Conservation (phyloP, 345 rosid genomes). For the Trapa incisa region DNA sequence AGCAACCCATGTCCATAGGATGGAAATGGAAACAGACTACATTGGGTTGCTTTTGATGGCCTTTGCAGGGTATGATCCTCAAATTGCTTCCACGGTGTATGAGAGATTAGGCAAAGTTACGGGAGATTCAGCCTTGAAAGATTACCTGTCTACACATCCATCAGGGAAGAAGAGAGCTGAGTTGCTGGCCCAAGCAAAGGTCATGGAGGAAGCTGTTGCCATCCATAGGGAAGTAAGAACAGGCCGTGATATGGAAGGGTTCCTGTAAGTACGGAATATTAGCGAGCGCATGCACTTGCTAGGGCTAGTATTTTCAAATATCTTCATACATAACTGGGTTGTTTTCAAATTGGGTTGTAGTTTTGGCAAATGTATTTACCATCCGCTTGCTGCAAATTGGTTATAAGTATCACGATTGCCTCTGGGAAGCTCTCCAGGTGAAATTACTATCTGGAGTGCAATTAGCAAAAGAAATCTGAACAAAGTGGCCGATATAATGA, state of each 20-base stretch:
- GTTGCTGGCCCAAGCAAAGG: slow-evolving; percentile 58
- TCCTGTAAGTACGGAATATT: slow-evolving; percentile 29
- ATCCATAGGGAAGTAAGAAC: slow-evolving; percentile 52
- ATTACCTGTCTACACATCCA: slow-evolving; percentile 91
- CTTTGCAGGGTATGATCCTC: slow-evolving; percentile 86
- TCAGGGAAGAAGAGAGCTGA: slow-evolving; percentile 78
- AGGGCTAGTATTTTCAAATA: background rate
- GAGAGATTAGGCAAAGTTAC: slow-evolving; percentile 64
- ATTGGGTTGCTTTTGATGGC: slow-evolving; percentile 72
- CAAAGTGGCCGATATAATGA: no score
- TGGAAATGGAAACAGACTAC: slow-evolving; percentile 95
- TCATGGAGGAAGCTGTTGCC: slow-evolving; percentile 82
- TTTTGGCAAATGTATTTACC: background rate
- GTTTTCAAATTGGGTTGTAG: background rate
- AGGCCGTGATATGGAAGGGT: slow-evolving; percentile 66
- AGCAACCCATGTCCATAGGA: slow-evolving; percentile 23
- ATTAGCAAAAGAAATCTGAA: no score
- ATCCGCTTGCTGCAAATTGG: background rate
- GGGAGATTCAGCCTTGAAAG: slow-evolving; percentile 33
- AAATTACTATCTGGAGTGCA: no score
- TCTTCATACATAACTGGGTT: background rate
- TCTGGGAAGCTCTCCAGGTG: background rate
- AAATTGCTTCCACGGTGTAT: slow-evolving; percentile 63
- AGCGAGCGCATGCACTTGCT: background rate
- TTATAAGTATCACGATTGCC: background rate